Evolutionary conservation across 805 yeast genomes (phyloP), one percentile per base, ranked within the genome.

Genomic region (Candida parachauliodes): DNA sequence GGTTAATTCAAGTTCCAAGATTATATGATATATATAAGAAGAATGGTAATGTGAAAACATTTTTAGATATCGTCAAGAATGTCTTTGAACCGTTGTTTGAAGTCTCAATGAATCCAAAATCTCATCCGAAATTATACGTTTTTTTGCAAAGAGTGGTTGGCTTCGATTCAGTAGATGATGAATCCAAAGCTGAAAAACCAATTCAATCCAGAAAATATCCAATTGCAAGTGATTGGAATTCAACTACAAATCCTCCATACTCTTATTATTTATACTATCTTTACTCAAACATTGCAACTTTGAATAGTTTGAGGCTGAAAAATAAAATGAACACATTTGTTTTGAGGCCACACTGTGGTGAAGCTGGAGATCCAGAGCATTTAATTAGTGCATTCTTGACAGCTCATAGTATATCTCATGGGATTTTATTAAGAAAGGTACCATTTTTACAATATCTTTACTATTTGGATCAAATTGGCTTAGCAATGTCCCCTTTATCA

Each of bases 311-410:
- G 79, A 77, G 99, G 62, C 65, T 71, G 23, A 72, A 68, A 41
- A 74, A 89, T 41, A 83, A 85, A 0, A 84, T 78, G 62, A 89
- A 85, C 58, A 89, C 97, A 0, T 82, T 93, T 62, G 94, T 88
- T n/a, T 68, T 93, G 51, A 77, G 98, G 52, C 99, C 99, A 3
- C 99, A 93, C 60, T 87, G 96, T 50, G 99, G 99, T 46, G 99
- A 93, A 62, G 99, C 98, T n/a, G 99, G 99, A 43, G 98, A 93
- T 55, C 97, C 98, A 1, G 98, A 93, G 54, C 98, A 93, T 67
- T 71, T 94, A 54, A 86, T 89, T 31, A 76, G 89, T 35, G 89
- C 98, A 1, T 93, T 84, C 52, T 63, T 93, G 52, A 78, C 93
- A 1, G 81, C 97, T 1, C 94, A 91, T 54, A 87, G 95, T 36